phyloP scores from a whole-genome alignment of 371 early-diverging fungal species.

The Thermomucor indicae-seudaticae region DNA sequence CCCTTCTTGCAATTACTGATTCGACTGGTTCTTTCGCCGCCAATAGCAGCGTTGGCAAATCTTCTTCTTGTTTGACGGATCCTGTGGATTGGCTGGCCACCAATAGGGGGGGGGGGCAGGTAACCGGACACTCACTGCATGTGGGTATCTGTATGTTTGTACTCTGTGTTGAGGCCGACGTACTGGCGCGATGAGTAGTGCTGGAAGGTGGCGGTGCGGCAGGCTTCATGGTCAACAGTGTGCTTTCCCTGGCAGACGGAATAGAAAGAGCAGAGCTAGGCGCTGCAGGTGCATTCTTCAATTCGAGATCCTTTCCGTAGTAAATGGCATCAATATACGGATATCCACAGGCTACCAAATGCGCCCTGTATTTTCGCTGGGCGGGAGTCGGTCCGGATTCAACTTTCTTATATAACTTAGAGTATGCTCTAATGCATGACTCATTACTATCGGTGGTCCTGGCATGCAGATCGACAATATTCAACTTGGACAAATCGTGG shows the following conservation, averaged over 20 bases:
- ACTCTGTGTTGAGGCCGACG: too few relatives aligned
- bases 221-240: neutral
- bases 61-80: too few relatives aligned
- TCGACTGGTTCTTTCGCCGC: too few relatives aligned
- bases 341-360: neutral
- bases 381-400: slow-evolving; percentile 32
- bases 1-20: too few relatives aligned
- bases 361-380: slow-evolving; percentile 21
- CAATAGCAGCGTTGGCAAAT: too few relatives aligned
- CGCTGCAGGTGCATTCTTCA: neutral
- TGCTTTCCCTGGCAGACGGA: neutral
- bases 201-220: neutral
- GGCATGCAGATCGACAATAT: neutral
- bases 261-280: neutral
- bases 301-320: neutral
- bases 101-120: neutral
- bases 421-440: slow-evolving; percentile 23
- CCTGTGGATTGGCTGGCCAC: too few relatives aligned
- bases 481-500: neutral
- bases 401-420: slow-evolving; percentile 22
- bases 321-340: slow-evolving; percentile 5
- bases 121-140: slow-evolving; percentile 4
- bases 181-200: neutral
- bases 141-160: neutral
- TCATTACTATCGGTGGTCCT: slow-evolving; percentile 6